Percentiles rank a stretch among this genome's conserved stretches.
Conservation (phyloP, 331 rosid species). For the Cydonia oblonga region DNA sequence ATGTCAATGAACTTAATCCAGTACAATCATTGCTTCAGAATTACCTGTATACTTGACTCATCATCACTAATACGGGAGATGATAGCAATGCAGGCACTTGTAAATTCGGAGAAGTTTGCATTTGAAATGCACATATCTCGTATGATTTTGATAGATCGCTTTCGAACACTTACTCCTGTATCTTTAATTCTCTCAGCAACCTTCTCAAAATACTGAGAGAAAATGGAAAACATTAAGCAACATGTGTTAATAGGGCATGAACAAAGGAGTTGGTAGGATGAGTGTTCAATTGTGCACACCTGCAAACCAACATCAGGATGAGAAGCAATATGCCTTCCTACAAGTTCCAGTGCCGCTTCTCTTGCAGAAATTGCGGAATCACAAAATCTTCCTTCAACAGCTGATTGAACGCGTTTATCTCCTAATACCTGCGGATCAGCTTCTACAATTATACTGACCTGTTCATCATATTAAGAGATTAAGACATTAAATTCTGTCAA, state of each 20-base stretch:
- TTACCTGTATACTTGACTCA: constrained; percentile 93
- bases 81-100: constrained; percentile 85
- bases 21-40: not conserved
- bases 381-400: constrained; percentile 96
- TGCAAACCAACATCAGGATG: constrained; percentile 98
- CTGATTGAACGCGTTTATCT: constrained; percentile 68
- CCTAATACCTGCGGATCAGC: constrained; percentile 98
- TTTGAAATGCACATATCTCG: constrained; percentile 95
- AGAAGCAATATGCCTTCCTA: constrained; percentile 96
- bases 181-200: constrained; percentile 92
- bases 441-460: constrained; percentile 98
- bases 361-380: constrained; percentile 92
- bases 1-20: not conserved
- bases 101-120: constrained; percentile 66
- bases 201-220: constrained; percentile 84
- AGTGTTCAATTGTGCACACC: constrained; percentile 38
- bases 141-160: constrained; percentile 92
- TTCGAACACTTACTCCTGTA: constrained; percentile 95
- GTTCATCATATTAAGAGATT: constrained; percentile 22
- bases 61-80: constrained; percentile 86
- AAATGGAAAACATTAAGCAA: constrained; percentile 1
- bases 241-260: not conserved
- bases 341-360: constrained; percentile 99
- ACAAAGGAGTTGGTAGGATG: constrained; percentile 5
- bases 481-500: not conserved